Base-by-base conservation (phyloP, 352 stramenopile genomes). In the Phytophthora niederhauseri region DNA sequence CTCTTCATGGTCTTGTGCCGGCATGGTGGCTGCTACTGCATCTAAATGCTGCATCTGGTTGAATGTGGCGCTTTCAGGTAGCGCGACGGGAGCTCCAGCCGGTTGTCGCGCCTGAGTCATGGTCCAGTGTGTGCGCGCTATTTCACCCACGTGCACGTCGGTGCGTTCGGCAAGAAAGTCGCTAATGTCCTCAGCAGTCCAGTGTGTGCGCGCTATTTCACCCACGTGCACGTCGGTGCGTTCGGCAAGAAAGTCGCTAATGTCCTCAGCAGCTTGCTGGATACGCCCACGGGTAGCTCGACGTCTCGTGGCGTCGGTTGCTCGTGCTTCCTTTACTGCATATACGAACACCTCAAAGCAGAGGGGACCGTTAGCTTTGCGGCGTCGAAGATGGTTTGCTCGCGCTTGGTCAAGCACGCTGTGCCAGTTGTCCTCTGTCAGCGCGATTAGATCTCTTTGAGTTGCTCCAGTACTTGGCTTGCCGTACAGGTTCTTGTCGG, bases 101-200 rank as follows among this genome's bases (percentile, higher is more conserved):
- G 48, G 34, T 17, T 51, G 59, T 2, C 46, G 48, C 5, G 48
- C 59, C n/a, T 59, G 59, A 6, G 61, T 43, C 11, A 61, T 61
- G 28, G 20, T 20, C 61, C 41, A 68, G 20, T 61, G 52, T 11
- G 52, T 51, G 6, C 43, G 19, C 0, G 61, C 24, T 24, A 62
- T 68, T 20, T 56, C 26, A 15, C 20, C 51, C 8, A 62, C 61
- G 2, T 57, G 61, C 2, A 68, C 26, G 5, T 68, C 51, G 4
- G 28, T 34, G 8, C 52, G 17, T 8, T 61, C 24, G 12, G 11
- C 6, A 2, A 62, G 30, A 19, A 59, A 61, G 6, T 31, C 36
- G 14, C 9, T 24, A 38, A 68, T 50, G 15, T 57, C 30, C 20
- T 57, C 24, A 6, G 28, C 61, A 14, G 51, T n/a, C n/a, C n/a